A percentile compares a stretch with the other conserved stretches of the same genome.
Evolutionary conservation across 1,139 yeast species (phyloP).

Genomic region (Yamadazyma kanchanaburiensis): DNA sequence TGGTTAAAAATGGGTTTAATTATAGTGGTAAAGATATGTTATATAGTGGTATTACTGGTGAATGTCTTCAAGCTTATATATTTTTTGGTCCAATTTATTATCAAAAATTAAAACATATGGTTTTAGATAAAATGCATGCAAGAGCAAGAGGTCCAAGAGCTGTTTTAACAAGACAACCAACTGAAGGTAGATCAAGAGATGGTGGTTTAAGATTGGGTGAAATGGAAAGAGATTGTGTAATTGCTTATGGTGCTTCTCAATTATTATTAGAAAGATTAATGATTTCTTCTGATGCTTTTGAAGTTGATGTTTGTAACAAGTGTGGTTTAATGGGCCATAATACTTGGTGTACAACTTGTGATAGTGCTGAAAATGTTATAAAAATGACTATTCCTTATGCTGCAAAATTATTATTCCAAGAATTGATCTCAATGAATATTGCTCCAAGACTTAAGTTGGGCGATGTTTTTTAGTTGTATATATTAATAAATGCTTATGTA

Average conservation of each 20-base stretch:
- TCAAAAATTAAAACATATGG: conserved; percentile 98
- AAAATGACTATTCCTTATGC: conserved; percentile 98
- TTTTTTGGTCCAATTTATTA: conserved; percentile 98
- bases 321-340: conserved; percentile 99
- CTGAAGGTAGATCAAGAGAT: conserved; percentile 98
- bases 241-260: conserved; percentile 99
- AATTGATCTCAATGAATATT: conserved; percentile 92
- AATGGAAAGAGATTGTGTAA: conserved; percentile 99
- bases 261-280: conserved; percentile 87
- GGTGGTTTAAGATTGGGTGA: conserved; percentile 99
- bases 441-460: conserved; percentile 92
- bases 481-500: no score
- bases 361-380: conserved; percentile 78
- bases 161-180: conserved; percentile 96
- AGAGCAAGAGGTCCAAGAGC: conserved; percentile 99
- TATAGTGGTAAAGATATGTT: conserved; percentile 98
- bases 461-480: conserved; percentile 58
- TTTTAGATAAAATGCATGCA: conserved; percentile 97
- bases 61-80: conserved; percentile 92
- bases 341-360: conserved; percentile 96
- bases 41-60: conserved; percentile 98
- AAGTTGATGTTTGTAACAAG: conserved; percentile 88
- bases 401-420: conserved; percentile 93
- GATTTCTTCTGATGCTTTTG: conserved; percentile 97
- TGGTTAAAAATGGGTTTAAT: conserved; percentile 87